Base-by-base conservation (phyloP, 805 yeast species). In the Saccharomyces kudriavzevii region DNA sequence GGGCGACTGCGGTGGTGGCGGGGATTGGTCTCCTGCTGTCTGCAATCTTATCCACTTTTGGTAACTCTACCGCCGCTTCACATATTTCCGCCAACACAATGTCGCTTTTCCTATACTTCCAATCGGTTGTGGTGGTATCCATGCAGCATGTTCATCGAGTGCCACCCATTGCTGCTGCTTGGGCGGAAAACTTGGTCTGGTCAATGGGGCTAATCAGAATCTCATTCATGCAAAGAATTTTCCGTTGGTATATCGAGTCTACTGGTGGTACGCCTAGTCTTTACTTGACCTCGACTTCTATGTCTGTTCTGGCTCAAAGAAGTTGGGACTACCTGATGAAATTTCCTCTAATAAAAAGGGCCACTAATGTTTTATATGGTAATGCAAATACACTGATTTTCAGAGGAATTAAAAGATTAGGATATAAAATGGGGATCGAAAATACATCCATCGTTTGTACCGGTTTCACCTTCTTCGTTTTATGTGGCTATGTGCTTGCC, bases 141-240 rank as follows among this genome's bases (percentile, higher is more conserved):
- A 88, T 91, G 96, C 80, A 84, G 68, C 85, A 86, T 57, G 96
- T 89, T 49, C 89, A 85, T 63, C 76, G 85, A 54, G 84, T 88
- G 4, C 97, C 97, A 8, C 97, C 97, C 17, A 89, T 91, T 63
- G 97, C 96, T 8, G 78, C 87, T 11, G 83, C 96, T 9, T 91
- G 97, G 97, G 76, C 90, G 5, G 95, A 88, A 69, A 90, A 91
- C 65, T 75, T 91, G 64, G 90, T 89, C 28, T 91, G 97, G 97
- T 88, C 96, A 1, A 87, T 91, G 87, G 97, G 97, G 2, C 76
- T 91, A 55, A 88, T 91, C 60, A 76, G 85, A 66, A 79, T 87
- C 45, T 63, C 65, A 2, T 91, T 90, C 67, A 87, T 91, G 96
- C 96, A 91, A 70, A 74, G 81, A 56, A 84, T 87, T 57, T 85